These are phyloP conservation scores for Colletotrichum magnum DNA, from an alignment of 2,329 filamentous ascomycete species.

Conservation along the genomic window DNA sequence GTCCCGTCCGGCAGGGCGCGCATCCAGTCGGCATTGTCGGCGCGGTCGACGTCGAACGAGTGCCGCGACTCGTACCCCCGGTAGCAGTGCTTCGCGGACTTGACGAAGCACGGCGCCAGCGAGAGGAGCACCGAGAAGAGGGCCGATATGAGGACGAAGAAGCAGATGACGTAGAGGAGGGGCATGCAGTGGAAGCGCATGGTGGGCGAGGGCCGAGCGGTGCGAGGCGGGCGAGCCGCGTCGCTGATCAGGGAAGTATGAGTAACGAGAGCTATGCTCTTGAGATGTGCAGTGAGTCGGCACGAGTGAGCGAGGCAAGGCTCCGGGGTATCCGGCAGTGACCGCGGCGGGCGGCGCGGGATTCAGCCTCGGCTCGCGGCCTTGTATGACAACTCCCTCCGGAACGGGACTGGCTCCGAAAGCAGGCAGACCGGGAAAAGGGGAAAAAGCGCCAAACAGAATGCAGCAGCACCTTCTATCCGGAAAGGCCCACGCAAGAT, in stretches of 20 bases:
- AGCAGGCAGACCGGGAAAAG: not conserved
- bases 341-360: constrained; percentile 20
- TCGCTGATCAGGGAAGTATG: not conserved
- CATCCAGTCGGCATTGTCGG: constrained; percentile 59
- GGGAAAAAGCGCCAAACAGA: not conserved
- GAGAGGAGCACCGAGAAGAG: constrained; percentile 46
- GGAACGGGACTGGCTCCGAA: constrained; percentile 15
- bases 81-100: constrained; percentile 46
- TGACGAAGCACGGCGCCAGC: constrained; percentile 45
- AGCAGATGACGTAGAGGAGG: constrained; percentile 40
- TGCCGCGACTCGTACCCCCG: constrained; percentile 52
- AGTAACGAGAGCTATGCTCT: not conserved
- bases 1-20: constrained; percentile 55
- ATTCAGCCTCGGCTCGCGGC: constrained; percentile 22
- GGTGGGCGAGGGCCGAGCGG: not conserved
- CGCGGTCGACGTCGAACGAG: constrained; percentile 58
- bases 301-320: not conserved
- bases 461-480: not conserved
- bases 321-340: not conserved
- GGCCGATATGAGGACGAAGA: constrained; percentile 41
- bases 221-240: not conserved
- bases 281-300: constrained; percentile 1
- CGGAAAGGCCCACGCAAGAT: not conserved
- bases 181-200: constrained; percentile 39
- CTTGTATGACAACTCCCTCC: constrained; percentile 20